These are phyloP conservation scores for Coriolopsis trogii DNA, from an alignment of 1,284 basidiomycete genomes.

Conservation along the genomic window DNA sequence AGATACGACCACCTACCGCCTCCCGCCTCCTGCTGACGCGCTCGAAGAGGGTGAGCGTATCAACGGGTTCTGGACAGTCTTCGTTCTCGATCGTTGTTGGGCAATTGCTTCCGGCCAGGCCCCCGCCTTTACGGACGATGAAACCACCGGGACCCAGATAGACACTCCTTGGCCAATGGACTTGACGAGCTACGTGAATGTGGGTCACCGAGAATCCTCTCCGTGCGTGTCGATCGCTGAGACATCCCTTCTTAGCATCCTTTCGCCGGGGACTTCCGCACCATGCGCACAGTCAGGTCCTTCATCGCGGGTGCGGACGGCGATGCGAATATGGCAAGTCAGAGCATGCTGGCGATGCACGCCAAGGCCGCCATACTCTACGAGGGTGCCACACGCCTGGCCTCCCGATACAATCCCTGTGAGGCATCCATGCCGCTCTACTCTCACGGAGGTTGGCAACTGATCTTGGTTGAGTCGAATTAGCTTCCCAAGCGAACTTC, in stretches of 20 bases:
- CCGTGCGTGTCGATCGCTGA: neutral
- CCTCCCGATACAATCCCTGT: conserved; percentile 31
- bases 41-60: conserved; percentile 49
- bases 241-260: conserved; percentile 15
- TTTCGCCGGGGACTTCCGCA: conserved; percentile 26
- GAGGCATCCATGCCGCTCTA: conserved; percentile 7
- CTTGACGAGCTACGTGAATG: conserved; percentile 34
- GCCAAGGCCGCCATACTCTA: conserved; percentile 42
- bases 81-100: conserved; percentile 46
- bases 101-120: conserved; percentile 40
- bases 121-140: conserved; percentile 35
- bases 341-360: conserved; percentile 34
- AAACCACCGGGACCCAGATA: conserved; percentile 34
- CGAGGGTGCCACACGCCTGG: conserved; percentile 37
- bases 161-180: conserved; percentile 48
- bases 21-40: conserved; percentile 38
- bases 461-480: conserved; percentile 20
- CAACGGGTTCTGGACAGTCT: conserved; percentile 49
- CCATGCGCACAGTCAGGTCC: conserved; percentile 33
- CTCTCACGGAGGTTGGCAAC: neutral
- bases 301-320: conserved; percentile 34
- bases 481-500: conserved; percentile 31
- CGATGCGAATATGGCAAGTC: conserved; percentile 22
- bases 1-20: conserved; percentile 21
- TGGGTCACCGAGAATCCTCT: conserved; percentile 10